These are phyloP conservation scores for Malus hybrid DNA, from an alignment of 331 rosid genomes.

Conservation along the genomic window DNA sequence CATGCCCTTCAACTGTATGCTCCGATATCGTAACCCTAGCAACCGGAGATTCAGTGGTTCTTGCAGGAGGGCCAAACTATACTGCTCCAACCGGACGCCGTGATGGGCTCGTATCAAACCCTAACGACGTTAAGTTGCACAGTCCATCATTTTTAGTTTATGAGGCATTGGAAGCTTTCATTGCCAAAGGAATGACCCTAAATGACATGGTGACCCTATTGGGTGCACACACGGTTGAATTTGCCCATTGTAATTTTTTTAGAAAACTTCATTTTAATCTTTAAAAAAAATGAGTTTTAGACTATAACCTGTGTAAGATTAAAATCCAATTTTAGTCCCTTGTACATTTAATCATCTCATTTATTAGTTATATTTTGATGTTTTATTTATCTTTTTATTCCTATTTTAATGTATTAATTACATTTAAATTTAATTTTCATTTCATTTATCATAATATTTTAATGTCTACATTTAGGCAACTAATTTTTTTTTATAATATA, in stretches of 20 bases:
- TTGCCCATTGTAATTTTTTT: slow-evolving; percentile 28
- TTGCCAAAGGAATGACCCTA: slow-evolving; percentile 16
- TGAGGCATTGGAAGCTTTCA: slow-evolving; percentile 5
- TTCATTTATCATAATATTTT: too few species aligned
- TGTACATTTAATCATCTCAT: too few species aligned
- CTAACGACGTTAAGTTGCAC: slow-evolving; percentile 19
- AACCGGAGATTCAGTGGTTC: slow-evolving; percentile 30
- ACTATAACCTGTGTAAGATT: too few species aligned
- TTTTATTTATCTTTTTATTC: too few species aligned
- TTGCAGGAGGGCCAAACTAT: slow-evolving; percentile 46
- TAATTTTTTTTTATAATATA: too few species aligned
- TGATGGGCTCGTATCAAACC: slow-evolving; percentile 31
- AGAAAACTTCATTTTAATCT: too few species aligned
- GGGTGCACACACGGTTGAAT: slow-evolving; percentile 52
- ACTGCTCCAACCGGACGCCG: slow-evolving; percentile 30
- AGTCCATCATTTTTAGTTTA: slow-evolving; percentile 22
- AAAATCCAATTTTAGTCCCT: too few species aligned
- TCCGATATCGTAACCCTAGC: slow-evolving; percentile 47
- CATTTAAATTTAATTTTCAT: too few species aligned
- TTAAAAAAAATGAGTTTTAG: too few species aligned
- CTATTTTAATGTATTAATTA: too few species aligned
- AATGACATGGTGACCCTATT: slow-evolving; percentile 45
- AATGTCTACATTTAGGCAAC: too few species aligned
- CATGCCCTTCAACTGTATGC: slow-evolving; percentile 43
- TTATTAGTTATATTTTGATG: too few species aligned